These are phyloP conservation scores for Ophiostoma tasmaniense DNA, from an alignment of 2,329 filamentous ascomycete genomes.

Conservation along the genomic window DNA sequence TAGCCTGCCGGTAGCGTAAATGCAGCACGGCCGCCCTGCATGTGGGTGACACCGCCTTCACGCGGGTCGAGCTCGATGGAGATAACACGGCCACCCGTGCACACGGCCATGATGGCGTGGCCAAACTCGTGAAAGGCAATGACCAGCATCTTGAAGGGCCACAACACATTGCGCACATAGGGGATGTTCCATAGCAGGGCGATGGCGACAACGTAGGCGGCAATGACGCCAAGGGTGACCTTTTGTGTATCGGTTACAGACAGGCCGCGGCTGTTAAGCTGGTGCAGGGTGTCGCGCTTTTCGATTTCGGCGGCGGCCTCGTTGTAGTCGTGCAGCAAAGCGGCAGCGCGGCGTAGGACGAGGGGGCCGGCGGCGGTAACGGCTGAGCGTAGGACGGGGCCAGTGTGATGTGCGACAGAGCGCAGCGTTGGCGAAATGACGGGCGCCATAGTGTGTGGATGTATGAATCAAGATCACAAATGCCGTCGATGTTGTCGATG, in stretches of 20 bases:
- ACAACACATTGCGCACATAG: conserved; percentile 64
- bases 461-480: not conserved
- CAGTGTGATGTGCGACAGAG: conserved; percentile 15
- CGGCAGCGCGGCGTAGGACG: not conserved
- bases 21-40: conserved; percentile 61
- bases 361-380: conserved; percentile 17
- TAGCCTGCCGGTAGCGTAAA: conserved; percentile 72
- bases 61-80: conserved; percentile 59
- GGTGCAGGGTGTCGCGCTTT: not conserved
- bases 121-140: conserved; percentile 78
- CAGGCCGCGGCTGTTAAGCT: conserved; percentile 28
- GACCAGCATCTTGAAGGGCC: conserved; percentile 83
- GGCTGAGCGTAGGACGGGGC: conserved; percentile 14
- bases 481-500: not conserved
- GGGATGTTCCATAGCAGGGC: conserved; percentile 73
- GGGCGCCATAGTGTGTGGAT: conserved; percentile 15
- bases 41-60: conserved; percentile 71
- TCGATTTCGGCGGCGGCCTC: not conserved
- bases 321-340: not conserved
- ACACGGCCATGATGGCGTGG: conserved; percentile 63
- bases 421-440: conserved; percentile 16
- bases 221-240: conserved; percentile 62
- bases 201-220: conserved; percentile 51
- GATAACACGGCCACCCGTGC: conserved; percentile 60
- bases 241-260: conserved; percentile 58